Conservation (phyloP, 192 early-diverging fungal species). For the Mortierella alpina region DNA sequence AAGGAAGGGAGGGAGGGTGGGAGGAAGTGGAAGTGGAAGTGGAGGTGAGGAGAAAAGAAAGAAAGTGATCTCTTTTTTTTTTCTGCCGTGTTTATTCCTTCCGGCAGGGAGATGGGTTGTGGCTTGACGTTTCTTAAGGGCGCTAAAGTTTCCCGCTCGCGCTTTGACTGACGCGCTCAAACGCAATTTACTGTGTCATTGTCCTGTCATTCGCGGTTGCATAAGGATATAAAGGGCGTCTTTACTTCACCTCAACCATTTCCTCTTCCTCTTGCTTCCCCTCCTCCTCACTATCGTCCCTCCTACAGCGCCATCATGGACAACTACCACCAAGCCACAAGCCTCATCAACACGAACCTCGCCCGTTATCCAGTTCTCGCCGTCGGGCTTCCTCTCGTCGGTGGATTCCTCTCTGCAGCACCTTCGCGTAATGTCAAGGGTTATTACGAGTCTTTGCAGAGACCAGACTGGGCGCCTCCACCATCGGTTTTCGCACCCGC, state of each 20-base stretch:
- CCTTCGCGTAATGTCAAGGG: slow-evolving; percentile 12
- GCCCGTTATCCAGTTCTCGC: slow-evolving; percentile 49
- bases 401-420: slow-evolving; percentile 35
- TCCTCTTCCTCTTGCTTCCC: background rate
- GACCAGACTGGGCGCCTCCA: slow-evolving; percentile 30
- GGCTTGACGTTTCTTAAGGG: no score
- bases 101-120: background rate
- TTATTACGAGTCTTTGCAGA: slow-evolving; percentile 17
- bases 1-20: background rate
- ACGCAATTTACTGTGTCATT: background rate
- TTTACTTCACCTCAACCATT: background rate
- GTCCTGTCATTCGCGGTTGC: background rate
- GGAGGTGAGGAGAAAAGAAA: slow-evolving; percentile 8
- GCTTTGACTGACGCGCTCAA: background rate
- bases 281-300: background rate
- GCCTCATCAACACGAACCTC: slow-evolving; percentile 27
- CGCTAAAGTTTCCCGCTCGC: no score
- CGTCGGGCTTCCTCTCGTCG: slow-evolving; percentile 37
- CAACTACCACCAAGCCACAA: slow-evolving; percentile 17
- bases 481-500: slow-evolving; percentile 21
- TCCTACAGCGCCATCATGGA: slow-evolving; percentile 12
- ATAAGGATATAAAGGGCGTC: background rate
- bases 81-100: background rate
- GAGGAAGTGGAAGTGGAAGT: background rate
- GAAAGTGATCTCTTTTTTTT: background rate